A percentile compares a stretch with the other conserved stretches of the same genome.
Evolutionary conservation across 352 stramenopile species (phyloP).

Genomic region (Thraustochytrium sp.): DNA sequence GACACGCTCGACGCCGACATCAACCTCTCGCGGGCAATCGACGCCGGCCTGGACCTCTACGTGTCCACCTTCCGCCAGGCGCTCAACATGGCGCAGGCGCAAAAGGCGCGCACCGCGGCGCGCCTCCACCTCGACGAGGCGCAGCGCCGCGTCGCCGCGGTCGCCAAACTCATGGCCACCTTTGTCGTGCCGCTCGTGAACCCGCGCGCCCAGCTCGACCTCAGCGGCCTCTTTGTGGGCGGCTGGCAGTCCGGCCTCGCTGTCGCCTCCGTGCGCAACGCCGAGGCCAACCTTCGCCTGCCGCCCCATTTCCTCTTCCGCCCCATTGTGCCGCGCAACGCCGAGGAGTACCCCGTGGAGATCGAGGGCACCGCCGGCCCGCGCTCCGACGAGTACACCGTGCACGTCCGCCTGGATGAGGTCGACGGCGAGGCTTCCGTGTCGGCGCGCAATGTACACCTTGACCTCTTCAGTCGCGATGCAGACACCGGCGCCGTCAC

Average conservation of each 20-base stretch:
- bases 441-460: neutral
- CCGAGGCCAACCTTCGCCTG: neutral
- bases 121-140: neutral
- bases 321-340: neutral
- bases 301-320: conserved; percentile 10
- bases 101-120: neutral
- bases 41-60: neutral
- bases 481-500: neutral
- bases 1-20: neutral
- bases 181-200: neutral
- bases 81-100: neutral
- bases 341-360: neutral
- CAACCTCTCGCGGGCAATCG: neutral
- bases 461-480: neutral
- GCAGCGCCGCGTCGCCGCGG: neutral
- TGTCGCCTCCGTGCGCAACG: neutral
- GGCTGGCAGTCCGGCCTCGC: neutral
- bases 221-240: conserved; percentile 1
- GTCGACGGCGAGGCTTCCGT: neutral
- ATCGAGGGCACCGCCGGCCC: neutral
- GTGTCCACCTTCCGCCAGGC: neutral
- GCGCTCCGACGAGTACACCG: conserved; percentile 2
- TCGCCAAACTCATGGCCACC: neutral
- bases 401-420: neutral
- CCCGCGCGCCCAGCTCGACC: neutral